These are phyloP conservation scores for Trametes cinnabarina DNA, from an alignment of 768 basidiomycete species.

Conservation along the genomic window DNA sequence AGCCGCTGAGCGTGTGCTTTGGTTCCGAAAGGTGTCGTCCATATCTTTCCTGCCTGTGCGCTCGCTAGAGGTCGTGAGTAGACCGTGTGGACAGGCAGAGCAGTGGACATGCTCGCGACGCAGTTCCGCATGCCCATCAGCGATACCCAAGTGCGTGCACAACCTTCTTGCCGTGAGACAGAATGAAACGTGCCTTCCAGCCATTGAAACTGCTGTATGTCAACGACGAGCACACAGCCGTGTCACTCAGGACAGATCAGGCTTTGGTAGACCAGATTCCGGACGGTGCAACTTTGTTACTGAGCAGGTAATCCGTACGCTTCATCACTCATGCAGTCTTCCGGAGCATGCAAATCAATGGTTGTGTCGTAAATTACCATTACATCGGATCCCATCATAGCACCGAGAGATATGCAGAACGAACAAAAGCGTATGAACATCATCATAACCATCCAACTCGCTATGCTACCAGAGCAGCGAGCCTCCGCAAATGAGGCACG, in stretches of 20 bases:
- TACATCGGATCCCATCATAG: slow-evolving; percentile 22
- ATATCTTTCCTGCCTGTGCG: neutral
- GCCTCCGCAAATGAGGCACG: slow-evolving; percentile 82
- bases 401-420: slow-evolving; percentile 17
- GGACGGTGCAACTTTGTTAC: slow-evolving; percentile 43
- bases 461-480: slow-evolving; percentile 83
- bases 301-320: slow-evolving; percentile 6
- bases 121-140: slow-evolving; percentile 37
- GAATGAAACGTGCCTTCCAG: slow-evolving; percentile 30
- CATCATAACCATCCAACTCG: slow-evolving; percentile 5
- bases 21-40: slow-evolving; percentile 66
- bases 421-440: slow-evolving; percentile 15
- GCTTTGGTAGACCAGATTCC: slow-evolving; percentile 49
- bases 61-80: slow-evolving; percentile 25
- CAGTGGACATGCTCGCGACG: slow-evolving; percentile 51
- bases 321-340: neutral
- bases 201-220: slow-evolving; percentile 38
- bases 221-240: slow-evolving; percentile 26
- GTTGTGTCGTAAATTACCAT: slow-evolving; percentile 19
- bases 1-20: slow-evolving; percentile 48
- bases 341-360: slow-evolving; percentile 10
- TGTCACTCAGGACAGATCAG: slow-evolving; percentile 45
- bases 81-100: slow-evolving; percentile 58
- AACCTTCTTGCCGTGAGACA: neutral
- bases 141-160: slow-evolving; percentile 33